phyloP scores from a whole-genome alignment of 768 basidiomycete genomes.

The Boletus sp. region DNA sequence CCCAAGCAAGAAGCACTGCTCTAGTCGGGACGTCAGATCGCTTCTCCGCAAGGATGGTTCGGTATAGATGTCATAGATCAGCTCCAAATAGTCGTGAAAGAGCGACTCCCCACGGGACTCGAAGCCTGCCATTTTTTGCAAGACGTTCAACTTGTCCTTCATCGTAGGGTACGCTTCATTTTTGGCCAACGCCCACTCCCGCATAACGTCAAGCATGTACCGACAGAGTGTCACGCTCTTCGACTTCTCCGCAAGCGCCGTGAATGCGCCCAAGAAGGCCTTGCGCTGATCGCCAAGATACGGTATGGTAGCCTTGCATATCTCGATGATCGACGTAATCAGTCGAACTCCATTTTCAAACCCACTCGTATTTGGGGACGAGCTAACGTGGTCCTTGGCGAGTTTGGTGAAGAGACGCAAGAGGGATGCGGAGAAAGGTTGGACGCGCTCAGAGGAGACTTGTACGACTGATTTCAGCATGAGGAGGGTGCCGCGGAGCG shows the following conservation, averaged over 20 bases:
- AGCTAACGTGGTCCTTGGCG: conserved; percentile 82
- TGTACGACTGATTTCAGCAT: conserved; percentile 86
- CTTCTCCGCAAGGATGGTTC: conserved; percentile 83
- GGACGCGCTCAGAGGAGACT: conserved; percentile 77
- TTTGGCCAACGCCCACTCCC: conserved; percentile 86
- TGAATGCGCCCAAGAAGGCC: conserved; percentile 73
- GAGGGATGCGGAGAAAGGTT: conserved; percentile 70
- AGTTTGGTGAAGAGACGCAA: conserved; percentile 85
- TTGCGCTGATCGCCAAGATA: conserved; percentile 85
- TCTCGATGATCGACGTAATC: conserved; percentile 79
- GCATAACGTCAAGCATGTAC: conserved; percentile 81
- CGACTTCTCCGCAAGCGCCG: conserved; percentile 86
- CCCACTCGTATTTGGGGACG: conserved; percentile 44
- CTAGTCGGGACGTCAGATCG: conserved; percentile 90
- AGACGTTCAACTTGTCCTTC: conserved; percentile 90
- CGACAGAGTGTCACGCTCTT: conserved; percentile 75
- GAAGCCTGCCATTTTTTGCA: conserved; percentile 85
- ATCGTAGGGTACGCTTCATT: conserved; percentile 86
- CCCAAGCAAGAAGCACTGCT: conserved; percentile 90
- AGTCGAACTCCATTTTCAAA: conserved; percentile 63
- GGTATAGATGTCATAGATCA: conserved; percentile 94
- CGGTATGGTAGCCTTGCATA: conserved; percentile 77
- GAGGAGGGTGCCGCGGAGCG: conserved; percentile 76
- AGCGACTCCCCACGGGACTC: conserved; percentile 79
- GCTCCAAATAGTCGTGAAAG: conserved; percentile 79